Evolutionary conservation across 306 rosid genomes (phyloP), one percentile per base, ranked within the genome.

Genomic region (Lathyrus aphaca): DNA sequence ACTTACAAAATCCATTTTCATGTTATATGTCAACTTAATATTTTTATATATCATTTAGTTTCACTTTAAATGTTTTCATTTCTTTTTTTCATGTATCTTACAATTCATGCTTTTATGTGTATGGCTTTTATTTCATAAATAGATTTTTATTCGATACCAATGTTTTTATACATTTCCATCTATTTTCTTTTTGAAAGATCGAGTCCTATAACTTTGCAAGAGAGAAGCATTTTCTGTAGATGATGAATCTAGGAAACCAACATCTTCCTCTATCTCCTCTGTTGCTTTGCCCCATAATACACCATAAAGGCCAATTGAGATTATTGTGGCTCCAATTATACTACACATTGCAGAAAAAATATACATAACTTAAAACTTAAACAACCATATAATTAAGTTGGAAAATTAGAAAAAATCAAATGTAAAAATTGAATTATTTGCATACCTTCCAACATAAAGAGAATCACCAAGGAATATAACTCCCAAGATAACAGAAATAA

Each of bases 261-360:
- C 77, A 65, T 35, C 82, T 59, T 79, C 83, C 30, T 35, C 82
- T 17, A 32, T 50, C 77, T 81, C 89, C 74, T 94, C 97, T 75
- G 70, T 82, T 63, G 81, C 44, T 82, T 91, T 91, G 1, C 97
- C 99, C 99, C 97, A 91, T 84, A 94, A 77, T 15, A 94, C 97
- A 5, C 85, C 81, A 53, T 91, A 94, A 82, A 94, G 87, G 14
- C 99, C 99, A 30, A 87, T 37, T 0, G 99, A 85, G 77, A 94
- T 82, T 37, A 86, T 83, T 43, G 77, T 73, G 39, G 91, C 99
- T 82, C 99, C 97, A 68, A 94, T 44, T 30, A 94, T 62, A 83
- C 99, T 91, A 84, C 46, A 73, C n/a, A 73, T 76, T 38, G 12
- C 14, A 10, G 0, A 21, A 5, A 19, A 8, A 8, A 17, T 17